Conservation (phyloP, 2,329 filamentous ascomycete species). For the Coniochaeta hoffmannii region DNA sequence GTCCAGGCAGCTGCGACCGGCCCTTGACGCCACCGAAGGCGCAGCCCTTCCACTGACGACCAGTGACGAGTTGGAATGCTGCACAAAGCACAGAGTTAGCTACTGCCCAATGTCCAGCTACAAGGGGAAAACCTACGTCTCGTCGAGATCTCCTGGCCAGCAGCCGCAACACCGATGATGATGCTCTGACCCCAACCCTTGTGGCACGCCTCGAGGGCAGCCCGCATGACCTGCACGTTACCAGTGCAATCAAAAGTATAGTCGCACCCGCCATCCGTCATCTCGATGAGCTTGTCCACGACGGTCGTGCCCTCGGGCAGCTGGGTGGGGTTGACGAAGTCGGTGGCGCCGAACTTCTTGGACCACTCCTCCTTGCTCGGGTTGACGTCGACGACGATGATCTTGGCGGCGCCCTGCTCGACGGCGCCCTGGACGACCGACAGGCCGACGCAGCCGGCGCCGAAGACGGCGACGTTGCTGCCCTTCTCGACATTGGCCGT, state of each 20-base stretch:
- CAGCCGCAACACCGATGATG: conserved; percentile 93
- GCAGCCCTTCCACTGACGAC: conserved; percentile 95
- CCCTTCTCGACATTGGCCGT: conserved; percentile 90
- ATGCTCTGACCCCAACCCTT: conserved; percentile 99
- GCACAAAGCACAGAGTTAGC: neutral
- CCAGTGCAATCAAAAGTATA: conserved; percentile 99
- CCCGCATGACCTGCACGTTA: conserved; percentile 92
- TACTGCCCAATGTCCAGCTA: neutral
- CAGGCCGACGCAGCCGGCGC: conserved; percentile 90
- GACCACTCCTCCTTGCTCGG: conserved; percentile 86
- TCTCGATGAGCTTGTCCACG: conserved; percentile 87
- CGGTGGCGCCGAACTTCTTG: conserved; percentile 88
- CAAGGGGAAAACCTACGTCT: conserved; percentile 60
- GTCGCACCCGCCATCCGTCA: conserved; percentile 97
- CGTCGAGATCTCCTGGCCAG: conserved; percentile 90
- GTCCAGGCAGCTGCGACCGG: conserved; percentile 77
- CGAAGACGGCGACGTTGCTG: conserved; percentile 85
- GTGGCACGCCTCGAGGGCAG: conserved; percentile 94
- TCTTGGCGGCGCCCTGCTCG: conserved; percentile 69
- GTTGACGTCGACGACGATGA: conserved; percentile 74
- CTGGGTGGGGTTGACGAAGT: conserved; percentile 92
- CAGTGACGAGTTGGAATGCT: conserved; percentile 95
- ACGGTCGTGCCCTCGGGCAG: conserved; percentile 66
- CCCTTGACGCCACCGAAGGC: conserved; percentile 98
- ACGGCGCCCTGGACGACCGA: conserved; percentile 93